phyloP scores from a whole-genome alignment of 1,284 basidiomycete species.

The Phlebopus sp. region DNA sequence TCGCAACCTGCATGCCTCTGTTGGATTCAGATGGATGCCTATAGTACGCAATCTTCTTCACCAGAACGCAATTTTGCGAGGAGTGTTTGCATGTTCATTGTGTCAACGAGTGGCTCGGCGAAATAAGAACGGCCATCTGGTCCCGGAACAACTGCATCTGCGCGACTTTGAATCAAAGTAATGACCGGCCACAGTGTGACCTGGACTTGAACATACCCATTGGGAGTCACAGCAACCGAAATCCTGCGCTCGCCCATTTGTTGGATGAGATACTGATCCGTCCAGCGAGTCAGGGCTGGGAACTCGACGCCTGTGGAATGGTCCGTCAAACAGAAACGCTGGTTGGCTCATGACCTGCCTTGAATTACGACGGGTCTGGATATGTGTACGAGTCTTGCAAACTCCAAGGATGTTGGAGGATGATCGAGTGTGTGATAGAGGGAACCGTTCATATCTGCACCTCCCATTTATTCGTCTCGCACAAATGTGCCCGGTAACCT shows the following conservation, averaged over 20 bases:
- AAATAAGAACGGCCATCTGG: constrained; percentile 66
- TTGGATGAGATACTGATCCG: constrained; percentile 57
- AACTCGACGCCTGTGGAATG: constrained; percentile 38
- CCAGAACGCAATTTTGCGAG: constrained; percentile 45
- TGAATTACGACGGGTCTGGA: constrained; percentile 79
- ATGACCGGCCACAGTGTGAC: not conserved
- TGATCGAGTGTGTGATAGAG: constrained; percentile 50
- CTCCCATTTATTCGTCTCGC: not conserved
- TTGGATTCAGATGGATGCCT: constrained; percentile 2
- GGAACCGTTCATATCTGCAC: constrained; percentile 63
- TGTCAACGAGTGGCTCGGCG: constrained; percentile 69
- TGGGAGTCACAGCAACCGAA: constrained; percentile 79
- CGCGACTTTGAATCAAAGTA: constrained; percentile 19
- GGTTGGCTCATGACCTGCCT: constrained; percentile 39
- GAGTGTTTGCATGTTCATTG: constrained; percentile 63
- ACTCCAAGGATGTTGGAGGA: constrained; percentile 71
- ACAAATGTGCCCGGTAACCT: constrained; percentile 3
- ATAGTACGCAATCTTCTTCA: constrained; percentile 12
- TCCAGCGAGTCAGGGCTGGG: constrained; percentile 51
- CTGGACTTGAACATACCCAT: constrained; percentile 55
- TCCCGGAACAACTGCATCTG: constrained; percentile 71
- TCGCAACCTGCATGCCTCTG: not conserved
- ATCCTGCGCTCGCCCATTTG: constrained; percentile 55
- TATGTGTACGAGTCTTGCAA: constrained; percentile 67
- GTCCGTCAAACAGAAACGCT: constrained; percentile 1